Evolutionary conservation across 495 filamentous ascomycete genomes (phyloP).

Genomic region (Trichoderma orchidacearum): DNA sequence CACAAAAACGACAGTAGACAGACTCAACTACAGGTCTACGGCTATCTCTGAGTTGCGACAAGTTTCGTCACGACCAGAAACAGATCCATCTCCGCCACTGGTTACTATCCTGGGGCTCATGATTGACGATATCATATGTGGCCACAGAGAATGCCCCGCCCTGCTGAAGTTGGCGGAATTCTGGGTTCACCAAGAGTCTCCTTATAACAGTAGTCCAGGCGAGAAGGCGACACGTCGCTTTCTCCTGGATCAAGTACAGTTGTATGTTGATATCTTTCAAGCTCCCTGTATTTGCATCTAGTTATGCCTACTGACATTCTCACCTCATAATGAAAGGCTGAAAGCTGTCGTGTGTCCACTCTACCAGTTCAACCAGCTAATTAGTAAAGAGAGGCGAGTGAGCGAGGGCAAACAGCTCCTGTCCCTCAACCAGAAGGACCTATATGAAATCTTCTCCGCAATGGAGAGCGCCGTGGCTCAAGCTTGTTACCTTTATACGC

Average conservation of each 20-base stretch:
- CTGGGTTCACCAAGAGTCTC: not conserved
- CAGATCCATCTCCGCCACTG: not conserved
- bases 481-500: not conserved
- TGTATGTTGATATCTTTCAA: not conserved
- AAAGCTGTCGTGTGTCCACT: not conserved
- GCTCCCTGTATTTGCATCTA: not conserved
- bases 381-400: not conserved
- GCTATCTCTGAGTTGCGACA: not conserved
- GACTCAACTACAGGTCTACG: not conserved
- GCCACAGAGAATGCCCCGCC: not conserved
- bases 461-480: not conserved
- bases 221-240: not conserved
- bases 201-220: not conserved
- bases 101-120: not conserved
- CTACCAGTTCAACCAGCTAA: not conserved
- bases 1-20: not conserved
- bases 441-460: not conserved
- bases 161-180: not conserved
- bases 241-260: not conserved
- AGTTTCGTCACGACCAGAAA: not conserved
- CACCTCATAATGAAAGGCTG: not conserved
- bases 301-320: not conserved
- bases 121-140: not conserved
- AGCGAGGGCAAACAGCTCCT: not conserved
- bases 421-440: not conserved